Base-by-base conservation (phyloP, 805 yeast genomes). In the Starmerella geochares region DNA sequence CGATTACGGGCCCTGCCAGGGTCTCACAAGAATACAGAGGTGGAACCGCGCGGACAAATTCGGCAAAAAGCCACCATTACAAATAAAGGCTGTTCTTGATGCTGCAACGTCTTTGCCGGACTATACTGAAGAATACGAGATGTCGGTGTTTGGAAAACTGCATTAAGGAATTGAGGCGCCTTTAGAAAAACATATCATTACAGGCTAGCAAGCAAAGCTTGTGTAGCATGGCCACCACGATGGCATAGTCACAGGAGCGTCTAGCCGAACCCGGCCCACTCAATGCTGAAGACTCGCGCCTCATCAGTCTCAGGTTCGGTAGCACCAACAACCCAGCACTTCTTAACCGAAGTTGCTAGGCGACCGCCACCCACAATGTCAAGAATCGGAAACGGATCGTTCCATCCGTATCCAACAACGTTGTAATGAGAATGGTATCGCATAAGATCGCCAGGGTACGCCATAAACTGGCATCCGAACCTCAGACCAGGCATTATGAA, bases 221-320 rank as follows among this genome's bases (percentile, higher is more conserved):
- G n/a, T n/a, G n/a, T n/a, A n/a, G n/a, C n/a, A n/a, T n/a, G n/a
- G n/a, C n/a, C n/a, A n/a, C n/a, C n/a, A n/a, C n/a, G n/a, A n/a
- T n/a, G n/a, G n/a, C n/a, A n/a, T n/a, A n/a, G n/a, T n/a, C n/a
- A n/a, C n/a, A n/a, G n/a, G n/a, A n/a, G n/a, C n/a, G n/a, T n/a
- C n/a, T 64, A 86, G 50, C 96, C 96, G 68, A 90, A 90, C 0
- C 96, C 96, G 0, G 97, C 87, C 98, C 98, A 90, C 66, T 90
- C 96, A 1, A 90, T 70, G 5, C 95, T 82, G 61, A 78, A 90
- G 16, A 74, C 42, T 10, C 52, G 39, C 11, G 35, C 27, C 68
- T 67, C 42, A 58, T 66, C 62, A 5, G 61, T 55, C 1, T 53
- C 62, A 2, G 56, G 56, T 13, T 43, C 38, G 54, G 53, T 28